Base-by-base conservation (phyloP, 345 rosid species). In the Populus davidiana region DNA sequence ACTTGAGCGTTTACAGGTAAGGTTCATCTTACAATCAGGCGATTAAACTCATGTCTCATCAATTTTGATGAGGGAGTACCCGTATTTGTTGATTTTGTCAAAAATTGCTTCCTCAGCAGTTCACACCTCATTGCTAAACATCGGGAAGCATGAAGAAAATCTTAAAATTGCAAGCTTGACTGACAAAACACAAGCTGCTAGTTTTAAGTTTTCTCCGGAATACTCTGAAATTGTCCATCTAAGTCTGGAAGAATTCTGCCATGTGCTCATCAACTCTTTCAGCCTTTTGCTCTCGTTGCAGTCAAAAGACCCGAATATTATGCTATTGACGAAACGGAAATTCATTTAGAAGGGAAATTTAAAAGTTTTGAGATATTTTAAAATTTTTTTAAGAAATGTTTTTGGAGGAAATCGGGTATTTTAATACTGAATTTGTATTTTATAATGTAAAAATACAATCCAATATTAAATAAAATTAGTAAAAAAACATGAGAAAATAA, bases 251-350 rank as follows among this genome's bases (percentile, higher is more conserved):
- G 52, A 18, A 10, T 54, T 54, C 25, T 54, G 62, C 25, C 21
- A 54, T 8, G 49, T 66, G 75, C 76, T 82, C 78, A 87, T 71
- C 79, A 88, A 38, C 75, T 85, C 79, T 76, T 86, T 81, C 75
- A 89, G 61, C 73, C 59, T 89, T 70, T 86, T 79, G 49, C 86
- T 75, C 71, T 50, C 83, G 70, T 91, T 91, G 93, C 83, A 82
- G 31, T 50, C 36, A 75, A 4, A 70, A 78, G 50, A 59, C 14
- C 61, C 49, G 66, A 72, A 38, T 2, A n/a, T 38, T 18, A 56
- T 17, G 63, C 35, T 31, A 21, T 47, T 23, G 11, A 2, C 1
- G n/a, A 21, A 54, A 54, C 5, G 27, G 27, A 27, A 27, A 27
- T 27, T 27, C 1, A 27, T 27, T 27, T 27, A 27, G 1, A 27